These are phyloP conservation scores for Lonicera japonica DNA, from an alignment of 129 eudicot species.

Conservation along the genomic window DNA sequence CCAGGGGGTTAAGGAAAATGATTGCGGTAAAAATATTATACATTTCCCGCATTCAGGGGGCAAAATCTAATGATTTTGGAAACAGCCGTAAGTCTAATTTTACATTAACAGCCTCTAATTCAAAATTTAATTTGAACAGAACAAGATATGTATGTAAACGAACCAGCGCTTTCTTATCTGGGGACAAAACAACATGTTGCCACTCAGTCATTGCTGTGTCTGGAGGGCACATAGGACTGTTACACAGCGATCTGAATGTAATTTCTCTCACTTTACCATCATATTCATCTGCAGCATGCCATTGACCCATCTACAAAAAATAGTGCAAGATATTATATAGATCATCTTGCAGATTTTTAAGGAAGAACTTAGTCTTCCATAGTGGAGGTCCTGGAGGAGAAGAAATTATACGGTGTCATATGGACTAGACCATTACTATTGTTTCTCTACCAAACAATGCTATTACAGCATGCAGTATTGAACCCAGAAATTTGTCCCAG, in stretches of 20 bases:
- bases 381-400: too few relatives aligned
- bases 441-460: not conserved
- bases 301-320: conserved; percentile 64
- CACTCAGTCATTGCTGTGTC: conserved; percentile 92
- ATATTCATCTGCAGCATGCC: conserved; percentile 90
- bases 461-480: too few relatives aligned
- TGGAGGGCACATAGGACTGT: conserved; percentile 97
- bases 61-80: too few relatives aligned
- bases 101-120: too few relatives aligned
- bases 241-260: conserved; percentile 68
- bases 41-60: too few relatives aligned
- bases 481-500: too few relatives aligned
- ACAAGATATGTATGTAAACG: not conserved
- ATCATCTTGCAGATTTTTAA: not conserved
- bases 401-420: not conserved
- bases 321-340: not conserved
- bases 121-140: not conserved
- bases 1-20: too few relatives aligned
- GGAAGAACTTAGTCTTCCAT: not conserved
- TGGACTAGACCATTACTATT: not conserved
- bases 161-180: conserved; percentile 63
- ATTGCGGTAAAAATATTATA: too few relatives aligned
- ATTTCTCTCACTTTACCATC: conserved; percentile 94
- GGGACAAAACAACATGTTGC: conserved; percentile 69
- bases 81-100: too few relatives aligned